A percentile compares a stretch with the other conserved stretches of the same genome.
Conservation (phyloP, 176 grass and related monocot species). For the Dendrocalamus sinicus region DNA sequence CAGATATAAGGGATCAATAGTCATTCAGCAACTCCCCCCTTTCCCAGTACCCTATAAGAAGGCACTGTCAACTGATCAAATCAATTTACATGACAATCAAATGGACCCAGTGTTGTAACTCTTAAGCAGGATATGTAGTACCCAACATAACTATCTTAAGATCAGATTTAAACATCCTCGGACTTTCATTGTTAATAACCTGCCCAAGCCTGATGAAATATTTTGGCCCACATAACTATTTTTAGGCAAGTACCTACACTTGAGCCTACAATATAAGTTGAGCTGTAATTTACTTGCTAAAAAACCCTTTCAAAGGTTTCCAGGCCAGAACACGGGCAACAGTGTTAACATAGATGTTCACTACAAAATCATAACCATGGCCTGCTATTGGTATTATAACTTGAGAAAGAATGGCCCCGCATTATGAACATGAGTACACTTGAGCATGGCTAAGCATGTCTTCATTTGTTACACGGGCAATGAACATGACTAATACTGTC, state of each 20-base stretch:
- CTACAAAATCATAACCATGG: not conserved
- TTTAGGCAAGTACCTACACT: not conserved
- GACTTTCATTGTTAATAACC: not conserved
- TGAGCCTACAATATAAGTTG: not conserved
- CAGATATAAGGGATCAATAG: too few species aligned
- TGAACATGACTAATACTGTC: slow-evolving; percentile 2
- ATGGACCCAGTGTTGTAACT: not conserved
- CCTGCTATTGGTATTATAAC: not conserved
- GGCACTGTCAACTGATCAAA: not conserved
- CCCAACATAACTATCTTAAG: not conserved
- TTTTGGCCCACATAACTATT: too few species aligned
- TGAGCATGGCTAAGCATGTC: not conserved
- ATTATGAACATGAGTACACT: not conserved
- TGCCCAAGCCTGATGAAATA: not conserved
- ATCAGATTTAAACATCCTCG: not conserved
- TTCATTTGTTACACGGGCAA: not conserved
- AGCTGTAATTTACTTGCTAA: too few species aligned
- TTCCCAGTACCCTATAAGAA: not conserved
- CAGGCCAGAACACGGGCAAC: not conserved
- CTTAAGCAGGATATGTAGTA: not conserved
- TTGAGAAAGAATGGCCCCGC: not conserved
- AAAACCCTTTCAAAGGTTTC: not conserved
- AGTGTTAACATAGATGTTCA: not conserved
- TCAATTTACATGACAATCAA: not conserved
- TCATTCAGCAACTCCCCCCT: not conserved